Conservation (phyloP, 2,329 filamentous ascomycete genomes). For the Raffaelea albimanens region DNA sequence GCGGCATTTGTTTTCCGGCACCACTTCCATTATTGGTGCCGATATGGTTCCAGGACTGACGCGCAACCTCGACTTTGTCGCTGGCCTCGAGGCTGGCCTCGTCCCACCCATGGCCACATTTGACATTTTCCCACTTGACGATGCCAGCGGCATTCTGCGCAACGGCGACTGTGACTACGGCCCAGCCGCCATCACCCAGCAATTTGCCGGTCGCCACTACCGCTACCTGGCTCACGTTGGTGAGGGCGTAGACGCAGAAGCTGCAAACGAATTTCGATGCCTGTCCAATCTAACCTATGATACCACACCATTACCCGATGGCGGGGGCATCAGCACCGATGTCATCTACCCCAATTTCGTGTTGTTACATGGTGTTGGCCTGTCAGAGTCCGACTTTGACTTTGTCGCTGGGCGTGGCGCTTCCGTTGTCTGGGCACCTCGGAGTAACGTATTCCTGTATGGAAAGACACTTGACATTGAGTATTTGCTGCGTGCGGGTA, state of each 20-base stretch:
- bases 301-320: slow-evolving; percentile 9
- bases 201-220: slow-evolving; percentile 9
- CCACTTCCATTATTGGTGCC: slow-evolving; percentile 19
- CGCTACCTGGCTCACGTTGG: slow-evolving; percentile 19
- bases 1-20: slow-evolving; percentile 21
- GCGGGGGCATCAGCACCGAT: slow-evolving; percentile 7
- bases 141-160: slow-evolving; percentile 14
- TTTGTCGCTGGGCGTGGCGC: slow-evolving; percentile 18
- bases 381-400: slow-evolving; percentile 15
- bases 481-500: slow-evolving; percentile 16
- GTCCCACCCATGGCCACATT: slow-evolving; percentile 9
- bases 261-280: slow-evolving; percentile 20
- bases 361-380: slow-evolving; percentile 18
- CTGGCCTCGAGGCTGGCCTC: slow-evolving; percentile 16
- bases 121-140: slow-evolving; percentile 19
- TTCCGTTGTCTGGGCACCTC: slow-evolving; percentile 19
- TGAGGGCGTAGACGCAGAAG: slow-evolving; percentile 18
- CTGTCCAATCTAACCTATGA: slow-evolving; percentile 17
- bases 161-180: slow-evolving; percentile 20
- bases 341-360: slow-evolving; percentile 18
- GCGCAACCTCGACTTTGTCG: slow-evolving; percentile 19
- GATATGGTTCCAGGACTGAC: slow-evolving; percentile 18
- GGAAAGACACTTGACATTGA: slow-evolving; percentile 19
- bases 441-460: slow-evolving; percentile 20
- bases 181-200: slow-evolving; percentile 9